phyloP scores from a whole-genome alignment of 2,329 filamentous ascomycete genomes.

The Parastagonospora avenae region DNA sequence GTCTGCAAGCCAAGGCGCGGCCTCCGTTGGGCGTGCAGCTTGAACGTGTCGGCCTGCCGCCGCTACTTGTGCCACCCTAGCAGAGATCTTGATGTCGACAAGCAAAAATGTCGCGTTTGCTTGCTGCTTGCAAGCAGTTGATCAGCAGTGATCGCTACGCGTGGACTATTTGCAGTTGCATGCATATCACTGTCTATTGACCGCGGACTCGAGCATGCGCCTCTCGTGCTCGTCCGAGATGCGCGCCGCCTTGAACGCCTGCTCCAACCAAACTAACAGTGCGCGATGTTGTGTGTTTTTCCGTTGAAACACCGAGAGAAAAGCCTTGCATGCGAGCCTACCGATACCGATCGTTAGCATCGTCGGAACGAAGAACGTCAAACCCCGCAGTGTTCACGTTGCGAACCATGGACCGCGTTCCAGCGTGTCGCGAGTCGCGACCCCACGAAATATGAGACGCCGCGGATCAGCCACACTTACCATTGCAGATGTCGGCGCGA shows the following conservation, averaged over 20 bases:
- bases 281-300: slow-evolving; percentile 72
- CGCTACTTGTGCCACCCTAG: slow-evolving; percentile 6
- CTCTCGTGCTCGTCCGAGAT: slow-evolving; percentile 33
- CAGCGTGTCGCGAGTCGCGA: slow-evolving; percentile 12
- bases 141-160: neutral
- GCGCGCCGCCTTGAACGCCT: slow-evolving; percentile 40
- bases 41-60: slow-evolving; percentile 4
- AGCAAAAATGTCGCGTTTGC: neutral
- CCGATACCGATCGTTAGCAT: slow-evolving; percentile 44
- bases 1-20: slow-evolving; percentile 18
- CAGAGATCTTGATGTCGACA: slow-evolving; percentile 8
- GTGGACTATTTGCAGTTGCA: neutral
- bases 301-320: slow-evolving; percentile 67
- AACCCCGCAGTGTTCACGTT: slow-evolving; percentile 25
- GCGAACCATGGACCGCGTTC: slow-evolving; percentile 16
- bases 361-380: slow-evolving; percentile 7
- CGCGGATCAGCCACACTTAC: slow-evolving; percentile 54
- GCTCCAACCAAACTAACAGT: slow-evolving; percentile 71
- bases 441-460: slow-evolving; percentile 29
- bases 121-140: slow-evolving; percentile 1
- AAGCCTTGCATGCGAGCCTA: slow-evolving; percentile 73
- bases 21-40: slow-evolving; percentile 9
- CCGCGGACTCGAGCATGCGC: slow-evolving; percentile 1
- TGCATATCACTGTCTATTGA: slow-evolving; percentile 10
- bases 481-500: slow-evolving; percentile 65